Evolutionary conservation across 164 flowering plant species (phyloP).

Genomic region (Magnolia kwangsiensis): DNA sequence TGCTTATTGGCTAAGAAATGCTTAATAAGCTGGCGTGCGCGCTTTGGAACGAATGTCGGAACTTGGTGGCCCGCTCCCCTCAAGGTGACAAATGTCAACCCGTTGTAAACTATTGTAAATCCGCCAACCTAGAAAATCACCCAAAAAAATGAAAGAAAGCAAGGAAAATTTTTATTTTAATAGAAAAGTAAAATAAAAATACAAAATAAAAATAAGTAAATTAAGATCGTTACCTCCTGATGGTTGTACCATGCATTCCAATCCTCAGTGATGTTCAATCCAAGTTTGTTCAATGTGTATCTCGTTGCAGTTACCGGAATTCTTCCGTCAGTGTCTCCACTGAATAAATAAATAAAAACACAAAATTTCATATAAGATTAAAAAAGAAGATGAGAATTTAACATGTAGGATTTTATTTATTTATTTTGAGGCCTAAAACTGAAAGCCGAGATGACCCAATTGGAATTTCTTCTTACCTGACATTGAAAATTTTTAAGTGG

Average conservation of each 20-base stretch:
- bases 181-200: neutral
- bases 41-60: constrained; percentile 34
- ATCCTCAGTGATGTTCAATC: constrained; percentile 7
- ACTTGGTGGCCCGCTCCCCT: constrained; percentile 41
- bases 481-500: no score
- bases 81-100: constrained; percentile 38
- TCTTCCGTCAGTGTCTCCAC: constrained; percentile 19
- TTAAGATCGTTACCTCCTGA: constrained; percentile 1
- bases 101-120: constrained; percentile 33
- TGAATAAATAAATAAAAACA: neutral
- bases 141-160: neutral
- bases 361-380: neutral
- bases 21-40: constrained; percentile 39
- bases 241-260: constrained; percentile 18
- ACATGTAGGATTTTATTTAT: no score
- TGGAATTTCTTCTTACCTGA: no score
- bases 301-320: constrained; percentile 15
- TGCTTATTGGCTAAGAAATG: constrained; percentile 34
- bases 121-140: constrained; percentile 29
- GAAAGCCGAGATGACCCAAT: no score
- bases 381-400: neutral
- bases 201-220: neutral
- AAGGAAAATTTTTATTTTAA: neutral
- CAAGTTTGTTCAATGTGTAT: constrained; percentile 15
- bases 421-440: no score